phyloP scores from a whole-genome alignment of 257 asterid species.

The Solanum corneliomulleri region DNA sequence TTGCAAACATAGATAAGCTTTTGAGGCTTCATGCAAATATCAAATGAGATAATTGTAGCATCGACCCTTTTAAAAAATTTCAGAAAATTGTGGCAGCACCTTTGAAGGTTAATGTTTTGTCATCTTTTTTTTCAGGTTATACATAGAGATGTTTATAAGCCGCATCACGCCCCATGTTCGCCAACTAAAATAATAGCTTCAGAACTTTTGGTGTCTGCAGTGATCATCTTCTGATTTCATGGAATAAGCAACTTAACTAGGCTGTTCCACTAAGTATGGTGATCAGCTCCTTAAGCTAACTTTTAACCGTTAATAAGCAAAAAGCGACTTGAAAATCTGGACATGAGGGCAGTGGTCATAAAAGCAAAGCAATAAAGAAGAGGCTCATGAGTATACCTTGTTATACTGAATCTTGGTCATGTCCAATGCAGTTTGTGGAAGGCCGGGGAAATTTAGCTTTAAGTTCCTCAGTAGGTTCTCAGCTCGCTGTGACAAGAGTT shows the following conservation, averaged over 20 bases:
- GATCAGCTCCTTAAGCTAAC: not conserved
- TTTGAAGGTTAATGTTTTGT: no score
- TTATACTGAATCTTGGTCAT: slow-evolving; percentile 71
- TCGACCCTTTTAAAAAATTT: not conserved
- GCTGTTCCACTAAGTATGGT: not conserved
- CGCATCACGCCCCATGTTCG: not conserved
- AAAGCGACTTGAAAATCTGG: not conserved
- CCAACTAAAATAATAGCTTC: not conserved
- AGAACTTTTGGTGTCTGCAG: not conserved
- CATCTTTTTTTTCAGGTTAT: not conserved
- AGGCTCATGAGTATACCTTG: slow-evolving; percentile 38
- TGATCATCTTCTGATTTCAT: not conserved
- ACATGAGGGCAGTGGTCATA: not conserved
- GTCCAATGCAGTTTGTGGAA: slow-evolving; percentile 79
- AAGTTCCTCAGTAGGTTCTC: slow-evolving; percentile 60
- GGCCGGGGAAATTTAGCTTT: slow-evolving; percentile 68
- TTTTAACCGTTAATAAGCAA: not conserved
- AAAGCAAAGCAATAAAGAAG: not conserved
- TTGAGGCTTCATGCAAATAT: not conserved
- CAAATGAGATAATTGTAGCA: not conserved
- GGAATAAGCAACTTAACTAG: not conserved
- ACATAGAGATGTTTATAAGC: not conserved
- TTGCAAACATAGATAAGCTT: not conserved
- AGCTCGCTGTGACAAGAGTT: slow-evolving; percentile 57
- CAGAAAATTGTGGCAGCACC: not conserved